Evolutionary conservation across 805 yeast species (phyloP), one percentile per base, ranked within the genome.

Genomic region (Schizosaccharomyces cryophilus): DNA sequence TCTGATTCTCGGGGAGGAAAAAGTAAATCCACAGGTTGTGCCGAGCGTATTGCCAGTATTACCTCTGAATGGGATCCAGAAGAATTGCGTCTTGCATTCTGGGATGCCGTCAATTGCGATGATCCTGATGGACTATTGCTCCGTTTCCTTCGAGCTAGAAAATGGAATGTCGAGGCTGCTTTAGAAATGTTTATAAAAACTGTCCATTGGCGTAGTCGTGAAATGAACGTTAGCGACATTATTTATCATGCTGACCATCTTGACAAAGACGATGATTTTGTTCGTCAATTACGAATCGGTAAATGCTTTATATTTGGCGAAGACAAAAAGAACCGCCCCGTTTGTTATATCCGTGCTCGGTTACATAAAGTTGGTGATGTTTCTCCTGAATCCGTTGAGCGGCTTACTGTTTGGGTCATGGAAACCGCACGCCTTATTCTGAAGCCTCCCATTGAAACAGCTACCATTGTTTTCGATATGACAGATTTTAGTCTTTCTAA

Each of bases 61-160:
- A 17, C 35, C 15, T 24, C 35, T 6, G 35, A 51, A 51, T 51
- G 56, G 56, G 35, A 21, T 3, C 56, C 56, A 17, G 35, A 21
- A 21, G 75, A 74, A 21, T 67, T 82, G 9, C 78, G 79, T 63
- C 69, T 69, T 9, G 76, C 77, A 64, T 75, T 81, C 67, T 80
- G 85, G 84, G 69, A 73, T 55, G 75, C 81, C 75, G 67, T 81
- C 60, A 81, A 90, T 71, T 78, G 81, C 54, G 97, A 90, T 70
- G 76, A 83, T 58, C 85, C 94, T 3, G 98, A 93, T 71, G 87
- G 95, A 15, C 78, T 93, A 2, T 74, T 76, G 68, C 72, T 82
- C 64, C 82, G 98, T 67, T 93, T 93, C 73, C 76, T 93, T 65
- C 82, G 98, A 69, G 98, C 98, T 7, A 82, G 98, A 73, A 89